Conservation (phyloP, 208 protist genomes). For the Crithidia thermophila region DNA sequence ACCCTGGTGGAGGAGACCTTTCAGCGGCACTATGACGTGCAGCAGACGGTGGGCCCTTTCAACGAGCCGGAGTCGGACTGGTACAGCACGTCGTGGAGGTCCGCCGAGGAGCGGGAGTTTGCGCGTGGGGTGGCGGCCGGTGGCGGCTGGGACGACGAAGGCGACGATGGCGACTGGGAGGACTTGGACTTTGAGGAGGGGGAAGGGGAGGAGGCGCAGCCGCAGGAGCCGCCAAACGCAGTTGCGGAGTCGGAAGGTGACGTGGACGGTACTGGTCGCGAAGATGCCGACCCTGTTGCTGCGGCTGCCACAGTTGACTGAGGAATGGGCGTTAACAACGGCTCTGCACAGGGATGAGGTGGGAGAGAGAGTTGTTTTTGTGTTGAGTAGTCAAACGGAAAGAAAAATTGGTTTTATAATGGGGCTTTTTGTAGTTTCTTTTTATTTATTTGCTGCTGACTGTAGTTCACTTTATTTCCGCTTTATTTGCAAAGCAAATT, state of each 20-base stretch:
- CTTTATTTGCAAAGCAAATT: too few relatives aligned
- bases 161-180: slow-evolving; percentile 15
- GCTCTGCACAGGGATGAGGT: too few relatives aligned
- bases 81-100: neutral
- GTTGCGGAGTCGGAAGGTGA: too few relatives aligned
- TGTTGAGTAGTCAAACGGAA: too few relatives aligned
- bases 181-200: slow-evolving; percentile 5
- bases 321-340: too few relatives aligned
- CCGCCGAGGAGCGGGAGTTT: neutral
- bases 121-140: neutral
- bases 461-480: too few relatives aligned
- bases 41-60: slow-evolving; percentile 27
- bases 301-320: neutral
- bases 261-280: too few relatives aligned
- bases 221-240: too few relatives aligned
- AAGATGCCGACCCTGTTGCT: neutral
- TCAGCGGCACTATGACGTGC: slow-evolving; percentile 36
- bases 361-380: too few relatives aligned
- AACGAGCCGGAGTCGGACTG: neutral
- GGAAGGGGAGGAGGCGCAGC: neutral
- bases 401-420: too few relatives aligned
- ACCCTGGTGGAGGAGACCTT: slow-evolving; percentile 31
- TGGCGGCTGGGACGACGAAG: neutral
- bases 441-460: too few relatives aligned
- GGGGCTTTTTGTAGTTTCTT: too few relatives aligned